phyloP scores from a whole-genome alignment of 345 rosid genomes.

The Gossypium ekmanianum region DNA sequence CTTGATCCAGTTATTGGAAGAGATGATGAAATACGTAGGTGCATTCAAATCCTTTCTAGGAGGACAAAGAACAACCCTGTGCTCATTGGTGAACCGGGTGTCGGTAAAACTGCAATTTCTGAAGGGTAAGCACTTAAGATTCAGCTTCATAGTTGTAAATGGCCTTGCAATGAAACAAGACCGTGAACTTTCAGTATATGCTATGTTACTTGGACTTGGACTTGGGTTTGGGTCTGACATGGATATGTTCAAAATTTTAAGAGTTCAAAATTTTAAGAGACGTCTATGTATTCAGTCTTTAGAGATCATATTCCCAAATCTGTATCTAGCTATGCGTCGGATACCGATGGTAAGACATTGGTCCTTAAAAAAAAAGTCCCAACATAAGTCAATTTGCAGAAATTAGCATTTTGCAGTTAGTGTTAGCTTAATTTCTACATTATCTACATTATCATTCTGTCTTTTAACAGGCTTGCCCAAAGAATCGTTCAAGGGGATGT shows the following conservation, averaged over 20 bases:
- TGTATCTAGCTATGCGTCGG: not conserved
- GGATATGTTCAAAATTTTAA: not conserved
- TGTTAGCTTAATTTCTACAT: not conserved
- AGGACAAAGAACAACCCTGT: slow-evolving; percentile 99
- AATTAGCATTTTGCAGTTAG: not conserved
- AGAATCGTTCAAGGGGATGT: slow-evolving; percentile 98
- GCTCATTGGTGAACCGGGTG: slow-evolving; percentile 97
- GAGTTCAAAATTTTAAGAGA: not conserved
- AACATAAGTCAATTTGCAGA: not conserved
- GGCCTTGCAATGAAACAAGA: not conserved
- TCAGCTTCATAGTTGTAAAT: slow-evolving; percentile 5
- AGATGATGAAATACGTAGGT: slow-evolving; percentile 98
- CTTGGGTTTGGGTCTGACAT: not conserved
- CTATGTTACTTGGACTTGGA: not conserved
- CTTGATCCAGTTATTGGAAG: slow-evolving; percentile 98
- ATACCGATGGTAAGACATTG: not conserved
- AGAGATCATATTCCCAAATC: not conserved
- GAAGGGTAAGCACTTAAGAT: slow-evolving; percentile 64
- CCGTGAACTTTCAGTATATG: not conserved
- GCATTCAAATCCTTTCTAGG: slow-evolving; percentile 97
- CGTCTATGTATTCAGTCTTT: not conserved
- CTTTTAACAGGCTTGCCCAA: slow-evolving; percentile 84
- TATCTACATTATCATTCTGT: slow-evolving; percentile 7
- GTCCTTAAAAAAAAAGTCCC: not conserved
- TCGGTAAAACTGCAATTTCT: slow-evolving; percentile 98